A percentile compares a stretch with the other conserved stretches of the same genome.
These are phyloP conservation scores for Tephrocybe sp. DNA, from an alignment of 768 basidiomycete genomes.

Conservation along the genomic window DNA sequence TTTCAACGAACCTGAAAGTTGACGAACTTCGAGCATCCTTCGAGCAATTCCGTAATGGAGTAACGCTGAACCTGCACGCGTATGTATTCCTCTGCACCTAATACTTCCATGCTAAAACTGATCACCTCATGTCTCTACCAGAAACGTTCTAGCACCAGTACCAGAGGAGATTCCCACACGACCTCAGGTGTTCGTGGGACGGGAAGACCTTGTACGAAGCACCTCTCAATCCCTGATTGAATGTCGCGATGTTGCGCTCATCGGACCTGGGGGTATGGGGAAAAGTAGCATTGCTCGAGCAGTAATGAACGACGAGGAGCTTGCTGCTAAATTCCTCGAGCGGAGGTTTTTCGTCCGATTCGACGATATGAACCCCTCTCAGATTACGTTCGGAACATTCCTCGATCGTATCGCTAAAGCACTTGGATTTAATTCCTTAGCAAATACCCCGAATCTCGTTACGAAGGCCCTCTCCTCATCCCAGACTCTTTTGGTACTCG, in stretches of 20 bases:
- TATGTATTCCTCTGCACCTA: not conserved
- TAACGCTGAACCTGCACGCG: not conserved
- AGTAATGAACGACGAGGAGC: not conserved
- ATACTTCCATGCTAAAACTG: not conserved
- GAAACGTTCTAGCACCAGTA: not conserved
- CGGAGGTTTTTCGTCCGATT: slow-evolving; percentile 6
- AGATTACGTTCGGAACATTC: slow-evolving; percentile 1
- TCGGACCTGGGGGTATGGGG: slow-evolving; percentile 10
- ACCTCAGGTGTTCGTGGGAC: slow-evolving; percentile 5
- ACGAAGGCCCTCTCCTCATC: not conserved
- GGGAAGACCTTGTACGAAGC: not conserved
- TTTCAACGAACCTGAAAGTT: slow-evolving; percentile 9
- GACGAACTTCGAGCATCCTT: slow-evolving; percentile 8
- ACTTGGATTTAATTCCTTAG: not conserved
- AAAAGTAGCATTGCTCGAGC: slow-evolving; percentile 5
- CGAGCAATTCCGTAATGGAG: not conserved
- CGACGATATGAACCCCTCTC: slow-evolving; percentile 8
- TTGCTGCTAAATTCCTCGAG: not conserved
- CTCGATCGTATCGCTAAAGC: slow-evolving; percentile 3
- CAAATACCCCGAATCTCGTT: not conserved
- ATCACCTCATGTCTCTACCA: not conserved
- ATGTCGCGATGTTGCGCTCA: slow-evolving; percentile 4
- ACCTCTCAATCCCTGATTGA: not conserved
- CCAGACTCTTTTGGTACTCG: slow-evolving; percentile 10
- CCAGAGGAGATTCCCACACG: not conserved